Evolutionary conservation across 192 early-diverging fungal species (phyloP), one percentile per base, ranked within the genome.

Genomic region (Glomus cerebriforme): DNA sequence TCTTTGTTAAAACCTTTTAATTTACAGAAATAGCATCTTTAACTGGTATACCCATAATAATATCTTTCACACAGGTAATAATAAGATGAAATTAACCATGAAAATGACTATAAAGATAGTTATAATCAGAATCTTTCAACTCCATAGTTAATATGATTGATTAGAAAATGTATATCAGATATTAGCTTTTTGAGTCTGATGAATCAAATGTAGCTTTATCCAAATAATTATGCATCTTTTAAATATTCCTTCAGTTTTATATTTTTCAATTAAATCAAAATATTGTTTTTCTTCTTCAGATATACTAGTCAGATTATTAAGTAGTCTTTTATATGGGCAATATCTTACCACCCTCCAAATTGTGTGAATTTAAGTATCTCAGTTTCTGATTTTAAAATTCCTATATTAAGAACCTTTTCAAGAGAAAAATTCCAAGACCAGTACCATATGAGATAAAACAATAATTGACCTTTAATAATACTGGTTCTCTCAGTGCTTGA

Each of bases 391-490:
- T 72, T 72, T 17, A 32, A 0, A 39, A 72, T 47, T 49, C 69
- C 24, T 29, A n/a, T 31, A 29, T 39, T 54, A 72, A 72, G 12
- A 69, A 15, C 15, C 1, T 69, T 4, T 2, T 69, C 67, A 35
- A 69, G 67, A 26, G 32, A 72, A 47, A 72, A 29, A 72, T 43
- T 17, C 8, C 2, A 26, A 47, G 69, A 5, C 69, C 67, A 72
- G 69, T 47, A 47, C 43, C 69, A 7, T n/a, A 72, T 26, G 69
- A 32, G 31, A 72, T 72, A 10, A 72, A 43, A 45, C 43, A 72
- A 49, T 43, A 17, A 72, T 54, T 47, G n/a, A 54, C 17, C n/a
- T 49, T 32, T 13, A 32, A 49, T 26, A 3, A 4, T 66, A 32
- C 0, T 66, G 32, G 64, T 32, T 66, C 64, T 47, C 69, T 72